Evolutionary conservation across 2,329 filamentous ascomycete species (phyloP).

Genomic region (Monosporascus cannonballus): DNA sequence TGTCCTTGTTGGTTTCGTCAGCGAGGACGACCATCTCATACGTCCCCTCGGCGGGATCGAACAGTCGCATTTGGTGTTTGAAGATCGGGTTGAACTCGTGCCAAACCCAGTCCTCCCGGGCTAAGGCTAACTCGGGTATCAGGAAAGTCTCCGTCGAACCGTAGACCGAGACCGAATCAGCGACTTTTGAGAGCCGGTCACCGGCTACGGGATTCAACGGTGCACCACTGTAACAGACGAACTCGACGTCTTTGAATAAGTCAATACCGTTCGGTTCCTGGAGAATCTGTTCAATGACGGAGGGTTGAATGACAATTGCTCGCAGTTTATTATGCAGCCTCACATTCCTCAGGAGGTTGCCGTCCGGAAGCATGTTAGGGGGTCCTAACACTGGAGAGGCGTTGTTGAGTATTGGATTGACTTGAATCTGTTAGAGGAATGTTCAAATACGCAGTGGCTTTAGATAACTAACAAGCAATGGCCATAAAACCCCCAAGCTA

Average conservation of each 20-base stretch:
- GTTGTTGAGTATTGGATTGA: slow-evolving; percentile 10
- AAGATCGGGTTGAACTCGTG: slow-evolving; percentile 28
- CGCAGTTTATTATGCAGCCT: slow-evolving; percentile 10
- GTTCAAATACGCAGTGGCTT: background rate
- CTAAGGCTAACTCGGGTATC: slow-evolving; percentile 11
- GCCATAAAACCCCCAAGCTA: slow-evolving; percentile 6
- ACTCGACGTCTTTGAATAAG: slow-evolving; percentile 11
- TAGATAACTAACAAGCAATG: slow-evolving; percentile 1
- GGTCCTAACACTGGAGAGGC: slow-evolving; percentile 12
- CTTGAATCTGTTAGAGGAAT: slow-evolving; percentile 3
- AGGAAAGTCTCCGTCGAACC: slow-evolving; percentile 17
- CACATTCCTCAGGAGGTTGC: slow-evolving; percentile 8
- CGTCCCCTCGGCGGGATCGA: slow-evolving; percentile 6
- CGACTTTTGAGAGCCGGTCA: slow-evolving; percentile 3
- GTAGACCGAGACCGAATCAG: slow-evolving; percentile 11
- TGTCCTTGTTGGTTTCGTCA: slow-evolving; percentile 14
- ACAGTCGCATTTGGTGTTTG: slow-evolving; percentile 23
- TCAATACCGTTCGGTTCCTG: slow-evolving; percentile 11
- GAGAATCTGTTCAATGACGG: slow-evolving; percentile 11
- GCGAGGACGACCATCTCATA: slow-evolving; percentile 24
- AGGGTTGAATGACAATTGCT: slow-evolving; percentile 8
- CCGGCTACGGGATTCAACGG: slow-evolving; percentile 8
- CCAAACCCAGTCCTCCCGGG: slow-evolving; percentile 24
- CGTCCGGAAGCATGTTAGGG: slow-evolving; percentile 12
- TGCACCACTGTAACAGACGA: slow-evolving; percentile 11